Conservation (phyloP, 495 filamentous ascomycete genomes). For the Friedmanniomyces simplex region DNA sequence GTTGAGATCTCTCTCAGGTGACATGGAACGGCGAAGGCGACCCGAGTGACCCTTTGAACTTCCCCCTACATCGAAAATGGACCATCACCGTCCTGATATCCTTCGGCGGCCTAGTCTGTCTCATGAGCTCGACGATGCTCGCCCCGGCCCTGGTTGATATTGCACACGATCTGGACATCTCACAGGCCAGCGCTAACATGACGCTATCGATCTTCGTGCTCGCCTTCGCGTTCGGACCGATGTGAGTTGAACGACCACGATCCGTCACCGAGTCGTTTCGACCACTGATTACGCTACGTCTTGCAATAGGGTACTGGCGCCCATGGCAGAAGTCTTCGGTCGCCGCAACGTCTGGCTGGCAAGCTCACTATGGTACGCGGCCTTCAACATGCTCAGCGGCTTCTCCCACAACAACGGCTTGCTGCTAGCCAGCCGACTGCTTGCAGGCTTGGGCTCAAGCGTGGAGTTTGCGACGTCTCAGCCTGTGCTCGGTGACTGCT, state of each 20-base stretch:
- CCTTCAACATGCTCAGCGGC: slow-evolving; percentile 49
- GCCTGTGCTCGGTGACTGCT: slow-evolving; percentile 51
- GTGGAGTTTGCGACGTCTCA: slow-evolving; percentile 38
- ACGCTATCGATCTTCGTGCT: slow-evolving; percentile 33
- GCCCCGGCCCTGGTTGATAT: slow-evolving; percentile 23
- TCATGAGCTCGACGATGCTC: slow-evolving; percentile 25
- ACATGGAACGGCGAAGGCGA: too few relatives aligned
- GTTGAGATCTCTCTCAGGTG: too few relatives aligned
- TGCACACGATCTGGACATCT: slow-evolving; percentile 19
- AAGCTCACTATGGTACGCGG: slow-evolving; percentile 55
- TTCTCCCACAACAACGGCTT: slow-evolving; percentile 40
- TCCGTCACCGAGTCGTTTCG: too few relatives aligned
- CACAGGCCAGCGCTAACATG: slow-evolving; percentile 13
- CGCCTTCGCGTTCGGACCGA: slow-evolving; percentile 48
- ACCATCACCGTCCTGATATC: slow-evolving; percentile 14
- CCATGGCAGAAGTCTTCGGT: slow-evolving; percentile 53
- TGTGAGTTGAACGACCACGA: too few relatives aligned
- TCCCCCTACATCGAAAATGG: too few relatives aligned
- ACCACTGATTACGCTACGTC: too few relatives aligned
- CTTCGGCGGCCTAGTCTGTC: slow-evolving; percentile 19
- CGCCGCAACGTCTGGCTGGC: slow-evolving; percentile 41
- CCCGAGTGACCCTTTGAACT: too few relatives aligned
- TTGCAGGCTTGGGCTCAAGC: slow-evolving; percentile 48
- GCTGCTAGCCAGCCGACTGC: slow-evolving; percentile 47
- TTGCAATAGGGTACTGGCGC: slow-evolving; percentile 51